Conservation (phyloP, 2,329 filamentous ascomycete genomes). For the Nakataea oryzae region DNA sequence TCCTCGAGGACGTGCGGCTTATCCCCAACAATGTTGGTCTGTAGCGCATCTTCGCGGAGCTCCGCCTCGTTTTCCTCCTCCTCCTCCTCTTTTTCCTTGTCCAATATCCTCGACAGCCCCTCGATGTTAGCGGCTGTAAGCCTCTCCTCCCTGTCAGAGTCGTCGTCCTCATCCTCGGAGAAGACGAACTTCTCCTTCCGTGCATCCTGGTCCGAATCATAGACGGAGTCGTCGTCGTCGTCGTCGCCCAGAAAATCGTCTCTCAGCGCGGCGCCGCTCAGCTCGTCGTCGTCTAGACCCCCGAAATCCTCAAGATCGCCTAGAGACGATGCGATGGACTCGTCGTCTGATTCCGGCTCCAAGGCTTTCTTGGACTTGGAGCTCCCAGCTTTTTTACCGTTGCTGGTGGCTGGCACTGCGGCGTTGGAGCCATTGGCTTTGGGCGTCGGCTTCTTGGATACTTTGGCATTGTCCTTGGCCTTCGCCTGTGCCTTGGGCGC, state of each 20-base stretch:
- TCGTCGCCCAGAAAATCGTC: slow-evolving; percentile 54
- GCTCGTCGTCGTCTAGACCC: slow-evolving; percentile 30
- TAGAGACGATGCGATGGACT: slow-evolving; percentile 27
- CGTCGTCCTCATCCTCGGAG: slow-evolving; percentile 92
- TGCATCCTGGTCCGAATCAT: slow-evolving; percentile 61
- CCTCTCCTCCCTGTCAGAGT: slow-evolving; percentile 79
- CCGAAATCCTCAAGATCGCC: slow-evolving; percentile 28
- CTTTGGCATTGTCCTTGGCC: slow-evolving; percentile 19
- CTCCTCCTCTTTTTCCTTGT: slow-evolving; percentile 65
- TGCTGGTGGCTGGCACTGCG: slow-evolving; percentile 11
- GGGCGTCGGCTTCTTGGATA: slow-evolving; percentile 20
- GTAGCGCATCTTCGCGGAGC: slow-evolving; percentile 71
- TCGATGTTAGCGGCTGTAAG: slow-evolving; percentile 94
- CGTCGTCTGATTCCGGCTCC: slow-evolving; percentile 30
- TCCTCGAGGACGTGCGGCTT: slow-evolving; percentile 54
- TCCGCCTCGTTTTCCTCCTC: slow-evolving; percentile 78
- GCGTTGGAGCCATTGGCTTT: slow-evolving; percentile 21
- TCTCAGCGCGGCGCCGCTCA: slow-evolving; percentile 27
- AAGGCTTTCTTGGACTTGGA: slow-evolving; percentile 9
- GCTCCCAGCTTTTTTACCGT: slow-evolving; percentile 16
- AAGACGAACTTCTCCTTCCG: slow-evolving; percentile 61
- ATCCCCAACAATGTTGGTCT: slow-evolving; percentile 86
- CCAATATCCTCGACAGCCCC: slow-evolving; percentile 76
- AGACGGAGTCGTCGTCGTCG: slow-evolving; percentile 48
- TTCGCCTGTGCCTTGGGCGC: slow-evolving; percentile 21